These are phyloP conservation scores for Pichia manshurica DNA, from an alignment of 805 yeast genomes.

Conservation along the genomic window DNA sequence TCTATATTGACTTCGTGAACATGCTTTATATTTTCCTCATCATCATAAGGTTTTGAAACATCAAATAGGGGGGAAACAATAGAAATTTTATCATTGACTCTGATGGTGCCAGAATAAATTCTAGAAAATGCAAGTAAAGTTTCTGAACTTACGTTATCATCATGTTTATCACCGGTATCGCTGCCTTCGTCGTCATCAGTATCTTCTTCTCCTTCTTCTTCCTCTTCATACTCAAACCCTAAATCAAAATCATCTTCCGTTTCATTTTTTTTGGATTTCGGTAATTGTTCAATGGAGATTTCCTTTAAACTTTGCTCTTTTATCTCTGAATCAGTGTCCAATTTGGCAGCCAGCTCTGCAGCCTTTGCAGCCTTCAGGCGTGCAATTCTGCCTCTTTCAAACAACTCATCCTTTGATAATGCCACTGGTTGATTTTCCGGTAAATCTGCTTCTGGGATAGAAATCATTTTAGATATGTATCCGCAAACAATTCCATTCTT, in stretches of 20 bases:
- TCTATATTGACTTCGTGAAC: conserved; percentile 51
- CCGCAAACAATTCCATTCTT: conserved; percentile 61
- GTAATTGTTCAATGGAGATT: conserved; percentile 8
- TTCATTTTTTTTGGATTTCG: conserved; percentile 9
- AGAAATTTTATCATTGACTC: conserved; percentile 66
- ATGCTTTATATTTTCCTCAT: conserved; percentile 4
- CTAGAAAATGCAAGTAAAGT: conserved; percentile 84
- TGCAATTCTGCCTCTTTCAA: conserved; percentile 58
- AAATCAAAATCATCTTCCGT: conserved; percentile 26
- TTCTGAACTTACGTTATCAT: conserved; percentile 40
- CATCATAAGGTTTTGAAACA: conserved; percentile 33
- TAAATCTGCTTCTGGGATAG: conserved; percentile 75
- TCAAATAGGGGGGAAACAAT: conserved; percentile 79
- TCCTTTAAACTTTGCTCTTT: conserved; percentile 18
- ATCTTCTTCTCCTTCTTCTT: conserved; percentile 37
- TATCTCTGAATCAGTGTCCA: conserved; percentile 22
- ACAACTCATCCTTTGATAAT: conserved; percentile 46
- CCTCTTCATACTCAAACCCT: conserved; percentile 46
- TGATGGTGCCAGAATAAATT: conserved; percentile 77
- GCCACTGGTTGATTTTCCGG: conserved; percentile 48
- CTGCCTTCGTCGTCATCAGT: conserved; percentile 33
- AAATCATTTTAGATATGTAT: conserved; percentile 83
- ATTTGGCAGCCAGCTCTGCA: conserved; percentile 39
- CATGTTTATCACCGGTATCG: conserved; percentile 35
- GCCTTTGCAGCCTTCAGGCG: conserved; percentile 65